These are phyloP conservation scores for Peltaster fructicola DNA, from an alignment of 2,329 filamentous ascomycete species.

Conservation along the genomic window DNA sequence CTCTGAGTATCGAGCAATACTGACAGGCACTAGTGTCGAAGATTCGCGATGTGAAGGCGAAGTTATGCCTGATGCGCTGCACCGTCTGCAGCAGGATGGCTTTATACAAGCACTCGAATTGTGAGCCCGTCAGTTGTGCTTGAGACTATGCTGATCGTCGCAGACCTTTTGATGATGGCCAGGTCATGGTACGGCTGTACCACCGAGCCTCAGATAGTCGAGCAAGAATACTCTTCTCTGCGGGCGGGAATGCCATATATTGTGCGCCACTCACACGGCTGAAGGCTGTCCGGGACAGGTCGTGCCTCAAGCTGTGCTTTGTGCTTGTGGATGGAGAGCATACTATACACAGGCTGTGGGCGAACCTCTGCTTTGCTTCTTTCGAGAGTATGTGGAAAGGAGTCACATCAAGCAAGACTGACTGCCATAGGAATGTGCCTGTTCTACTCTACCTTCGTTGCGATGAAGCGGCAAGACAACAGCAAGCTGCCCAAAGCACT, in stretches of 20 bases:
- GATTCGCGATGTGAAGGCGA: slow-evolving; percentile 1
- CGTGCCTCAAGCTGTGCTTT: slow-evolving; percentile 22
- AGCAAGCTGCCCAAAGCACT: slow-evolving; percentile 25
- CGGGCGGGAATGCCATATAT: slow-evolving; percentile 25
- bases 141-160: background rate
- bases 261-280: slow-evolving; percentile 34
- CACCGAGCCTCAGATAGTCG: slow-evolving; percentile 33
- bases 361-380: slow-evolving; percentile 34
- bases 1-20: background rate
- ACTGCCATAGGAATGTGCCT: slow-evolving; percentile 35
- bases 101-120: slow-evolving; percentile 25
- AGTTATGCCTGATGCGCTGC: slow-evolving; percentile 5
- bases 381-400: slow-evolving; percentile 31
- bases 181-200: slow-evolving; percentile 23
- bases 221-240: slow-evolving; percentile 35
- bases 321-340: too few species aligned
- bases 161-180: slow-evolving; percentile 31
- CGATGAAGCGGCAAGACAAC: slow-evolving; percentile 39
- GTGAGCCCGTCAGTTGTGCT: slow-evolving; percentile 6
- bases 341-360: slow-evolving; percentile 35
- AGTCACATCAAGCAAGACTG: background rate
- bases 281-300: slow-evolving; percentile 23
- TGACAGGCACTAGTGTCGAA: background rate
- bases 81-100: slow-evolving; percentile 16
- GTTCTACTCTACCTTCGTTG: slow-evolving; percentile 39